Evolutionary conservation across 345 rosid species (phyloP).

Genomic region (Theobroma cacao): DNA sequence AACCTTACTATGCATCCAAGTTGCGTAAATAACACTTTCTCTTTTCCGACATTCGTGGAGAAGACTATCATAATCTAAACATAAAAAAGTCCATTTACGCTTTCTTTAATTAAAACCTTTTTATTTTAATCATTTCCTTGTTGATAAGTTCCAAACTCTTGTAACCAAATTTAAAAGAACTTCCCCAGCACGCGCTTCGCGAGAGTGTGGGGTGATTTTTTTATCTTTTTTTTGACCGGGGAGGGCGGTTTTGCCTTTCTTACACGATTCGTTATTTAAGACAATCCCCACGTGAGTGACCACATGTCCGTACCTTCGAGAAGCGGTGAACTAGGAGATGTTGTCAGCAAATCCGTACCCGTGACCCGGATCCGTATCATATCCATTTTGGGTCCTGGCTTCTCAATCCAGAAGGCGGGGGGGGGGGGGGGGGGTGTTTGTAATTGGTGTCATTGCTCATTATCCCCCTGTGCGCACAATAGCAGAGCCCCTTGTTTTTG

Average conservation of each 20-base stretch:
- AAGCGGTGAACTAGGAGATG: constrained; percentile 5
- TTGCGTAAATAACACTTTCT: neutral
- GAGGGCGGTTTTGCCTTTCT: neutral
- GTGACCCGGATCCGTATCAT: constrained; percentile 10
- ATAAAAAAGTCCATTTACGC: no score
- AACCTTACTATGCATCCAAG: neutral
- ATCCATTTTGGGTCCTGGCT: neutral
- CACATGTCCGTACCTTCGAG: constrained; percentile 20
- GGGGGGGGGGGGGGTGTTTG: no score
- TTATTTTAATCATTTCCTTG: neutral
- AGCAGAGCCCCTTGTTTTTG: neutral
- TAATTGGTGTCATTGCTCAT: no score
- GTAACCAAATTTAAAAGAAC: neutral
- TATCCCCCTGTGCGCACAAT: neutral
- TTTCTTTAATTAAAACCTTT: no score
- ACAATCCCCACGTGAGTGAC: constrained; percentile 18
- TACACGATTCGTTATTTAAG: constrained; percentile 8
- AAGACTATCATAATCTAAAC: neutral
- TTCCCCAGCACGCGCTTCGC: neutral
- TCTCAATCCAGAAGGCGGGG: no score
- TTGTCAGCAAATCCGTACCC: constrained; percentile 8
- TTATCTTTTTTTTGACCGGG: no score
- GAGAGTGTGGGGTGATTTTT: neutral
- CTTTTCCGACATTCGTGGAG: constrained; percentile 1
- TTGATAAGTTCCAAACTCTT: neutral